Percentiles rank a stretch among this genome's conserved stretches.
phyloP scores from a whole-genome alignment of 2,329 filamentous ascomycete species.

The Microcyclospora pomicola region DNA sequence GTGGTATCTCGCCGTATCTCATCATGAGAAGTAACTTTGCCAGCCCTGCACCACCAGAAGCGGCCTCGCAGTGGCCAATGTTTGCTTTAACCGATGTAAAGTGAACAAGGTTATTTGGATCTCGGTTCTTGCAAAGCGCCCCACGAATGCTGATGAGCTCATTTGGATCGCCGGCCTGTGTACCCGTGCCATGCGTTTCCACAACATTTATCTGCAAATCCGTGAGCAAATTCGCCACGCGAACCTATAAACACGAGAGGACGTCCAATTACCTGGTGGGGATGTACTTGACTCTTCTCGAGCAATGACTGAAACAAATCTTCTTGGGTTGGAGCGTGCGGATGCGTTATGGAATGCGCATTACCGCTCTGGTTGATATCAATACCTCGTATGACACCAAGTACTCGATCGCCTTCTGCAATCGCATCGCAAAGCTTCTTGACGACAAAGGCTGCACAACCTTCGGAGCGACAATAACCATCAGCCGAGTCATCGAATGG shows the following conservation, averaged over 20 bases:
- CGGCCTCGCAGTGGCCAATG: slow-evolving; percentile 23
- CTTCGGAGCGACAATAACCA: slow-evolving; percentile 18
- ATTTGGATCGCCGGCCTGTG: slow-evolving; percentile 20
- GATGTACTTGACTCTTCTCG: slow-evolving; percentile 8
- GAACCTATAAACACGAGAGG: too few species aligned
- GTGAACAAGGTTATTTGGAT: slow-evolving; percentile 9
- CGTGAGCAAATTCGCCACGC: slow-evolving; percentile 3
- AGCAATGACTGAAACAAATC: slow-evolving; percentile 10
- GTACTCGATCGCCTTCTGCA: slow-evolving; percentile 19
- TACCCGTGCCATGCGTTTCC: slow-evolving; percentile 30
- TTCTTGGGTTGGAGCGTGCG: slow-evolving; percentile 13
- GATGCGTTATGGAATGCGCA: slow-evolving; percentile 17
- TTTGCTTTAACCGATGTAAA: slow-evolving; percentile 17
- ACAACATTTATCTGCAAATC: slow-evolving; percentile 17
- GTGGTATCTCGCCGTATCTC: slow-evolving; percentile 10
- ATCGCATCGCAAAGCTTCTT: slow-evolving; percentile 21
- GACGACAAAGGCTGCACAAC: slow-evolving; percentile 13
- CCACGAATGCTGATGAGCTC: slow-evolving; percentile 1
- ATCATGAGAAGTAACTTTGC: slow-evolving; percentile 23
- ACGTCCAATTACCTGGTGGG: too few species aligned
- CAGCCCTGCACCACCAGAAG: slow-evolving; percentile 16
- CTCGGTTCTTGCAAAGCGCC: slow-evolving; percentile 2
- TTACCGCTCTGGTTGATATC: slow-evolving; percentile 16
- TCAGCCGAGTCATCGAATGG: slow-evolving; percentile 16
- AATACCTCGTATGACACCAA: slow-evolving; percentile 11